phyloP scores from a whole-genome alignment of 495 filamentous ascomycete species.

The Xylaria venustula region DNA sequence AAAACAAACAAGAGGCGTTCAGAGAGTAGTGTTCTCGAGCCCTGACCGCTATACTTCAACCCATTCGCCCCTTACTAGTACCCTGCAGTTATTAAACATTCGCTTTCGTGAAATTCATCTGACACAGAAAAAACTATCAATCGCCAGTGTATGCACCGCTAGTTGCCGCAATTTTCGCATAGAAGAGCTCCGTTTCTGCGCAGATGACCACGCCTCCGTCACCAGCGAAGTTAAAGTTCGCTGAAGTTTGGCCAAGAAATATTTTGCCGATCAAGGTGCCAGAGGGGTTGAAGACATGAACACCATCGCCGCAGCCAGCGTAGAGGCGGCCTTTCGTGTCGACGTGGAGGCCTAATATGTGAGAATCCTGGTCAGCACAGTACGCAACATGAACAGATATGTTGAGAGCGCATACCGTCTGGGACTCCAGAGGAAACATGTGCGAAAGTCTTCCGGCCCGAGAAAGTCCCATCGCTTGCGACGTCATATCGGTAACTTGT shows the following conservation, averaged over 20 bases:
- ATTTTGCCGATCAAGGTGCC: constrained; percentile 61
- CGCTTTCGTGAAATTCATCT: too few relatives aligned
- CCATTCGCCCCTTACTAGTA: too few relatives aligned
- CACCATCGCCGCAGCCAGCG: constrained; percentile 57
- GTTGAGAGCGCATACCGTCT: constrained; percentile 41
- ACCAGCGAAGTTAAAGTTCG: constrained; percentile 60
- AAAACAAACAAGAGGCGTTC: too few relatives aligned
- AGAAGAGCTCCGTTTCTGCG: constrained; percentile 50
- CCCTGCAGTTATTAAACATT: too few relatives aligned
- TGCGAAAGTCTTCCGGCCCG: constrained; percentile 55
- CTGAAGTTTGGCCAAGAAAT: constrained; percentile 39
- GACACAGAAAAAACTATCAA: too few relatives aligned
- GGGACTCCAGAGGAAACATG: constrained; percentile 54
- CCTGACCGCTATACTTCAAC: too few relatives aligned
- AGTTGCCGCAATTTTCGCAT: constrained; percentile 45
- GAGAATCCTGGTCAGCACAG: not conserved
- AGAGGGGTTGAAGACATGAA: constrained; percentile 59
- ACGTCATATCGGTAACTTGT: constrained; percentile 43
- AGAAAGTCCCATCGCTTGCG: constrained; percentile 37
- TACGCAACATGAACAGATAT: not conserved
- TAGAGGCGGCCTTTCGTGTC: constrained; percentile 63
- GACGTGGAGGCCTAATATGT: constrained; percentile 45
- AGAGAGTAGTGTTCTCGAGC: too few relatives aligned
- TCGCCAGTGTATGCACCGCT: constrained; percentile 31
- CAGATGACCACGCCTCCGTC: constrained; percentile 51